Percentiles rank a stretch among this genome's conserved stretches.
Conservation (phyloP, 2,329 filamentous ascomycete species). For the Zarea fungicola region DNA sequence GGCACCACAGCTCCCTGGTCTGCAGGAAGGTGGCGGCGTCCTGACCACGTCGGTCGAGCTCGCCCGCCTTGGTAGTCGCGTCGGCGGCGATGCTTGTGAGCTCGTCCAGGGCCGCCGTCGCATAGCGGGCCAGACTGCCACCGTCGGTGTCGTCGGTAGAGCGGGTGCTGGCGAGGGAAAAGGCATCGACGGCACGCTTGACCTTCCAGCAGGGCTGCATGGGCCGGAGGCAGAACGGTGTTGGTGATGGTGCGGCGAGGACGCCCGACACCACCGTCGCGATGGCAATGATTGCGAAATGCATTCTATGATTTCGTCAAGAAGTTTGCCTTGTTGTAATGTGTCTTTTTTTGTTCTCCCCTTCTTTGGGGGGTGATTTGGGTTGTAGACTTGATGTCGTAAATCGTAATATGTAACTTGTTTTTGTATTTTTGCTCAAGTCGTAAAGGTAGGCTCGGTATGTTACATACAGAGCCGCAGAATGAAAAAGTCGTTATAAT, state of each 20-base stretch:
- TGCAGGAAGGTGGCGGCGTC: conserved; percentile 8
- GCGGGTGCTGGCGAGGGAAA: conserved; percentile 23
- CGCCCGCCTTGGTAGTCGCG: conserved; percentile 23
- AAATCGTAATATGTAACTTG: too few relatives aligned
- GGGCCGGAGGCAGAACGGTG: conserved; percentile 16
- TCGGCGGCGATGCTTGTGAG: conserved; percentile 33
- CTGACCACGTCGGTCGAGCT: conserved; percentile 24
- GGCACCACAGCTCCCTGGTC: conserved; percentile 23
- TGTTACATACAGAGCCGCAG: too few relatives aligned
- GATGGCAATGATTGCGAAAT: too few relatives aligned
- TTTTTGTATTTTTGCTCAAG: too few relatives aligned
- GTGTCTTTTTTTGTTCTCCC: too few relatives aligned
- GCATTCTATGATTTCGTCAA: too few relatives aligned
- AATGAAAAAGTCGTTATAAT: too few relatives aligned
- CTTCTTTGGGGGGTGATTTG: too few relatives aligned
- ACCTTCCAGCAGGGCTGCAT: conserved; percentile 36
- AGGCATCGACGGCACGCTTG: conserved; percentile 34
- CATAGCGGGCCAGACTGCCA: conserved; percentile 18
- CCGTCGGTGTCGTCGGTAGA: conserved; percentile 24
- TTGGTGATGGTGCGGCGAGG: background rate
- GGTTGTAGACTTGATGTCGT: too few relatives aligned
- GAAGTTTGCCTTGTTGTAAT: too few relatives aligned
- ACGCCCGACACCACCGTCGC: too few relatives aligned
- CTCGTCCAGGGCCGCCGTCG: conserved; percentile 25
- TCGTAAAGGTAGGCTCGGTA: too few relatives aligned